Conservation (phyloP, 2,329 filamentous ascomycete species). For the Aureobasidium sp. region DNA sequence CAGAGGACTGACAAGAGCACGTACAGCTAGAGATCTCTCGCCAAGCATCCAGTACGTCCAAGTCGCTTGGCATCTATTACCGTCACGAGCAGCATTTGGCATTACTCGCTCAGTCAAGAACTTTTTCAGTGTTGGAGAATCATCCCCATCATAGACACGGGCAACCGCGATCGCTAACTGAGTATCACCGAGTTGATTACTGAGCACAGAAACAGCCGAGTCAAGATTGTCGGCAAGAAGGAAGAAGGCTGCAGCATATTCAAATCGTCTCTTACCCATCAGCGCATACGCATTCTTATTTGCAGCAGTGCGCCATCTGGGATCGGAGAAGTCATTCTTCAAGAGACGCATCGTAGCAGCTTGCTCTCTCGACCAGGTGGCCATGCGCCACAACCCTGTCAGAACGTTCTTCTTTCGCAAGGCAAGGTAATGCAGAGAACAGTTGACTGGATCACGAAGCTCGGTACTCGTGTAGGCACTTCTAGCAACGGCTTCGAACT, state of each 20-base stretch:
- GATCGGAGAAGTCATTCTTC: conserved; percentile 90
- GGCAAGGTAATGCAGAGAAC: conserved; percentile 91
- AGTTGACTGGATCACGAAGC: conserved; percentile 90
- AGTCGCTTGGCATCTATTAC: conserved; percentile 93
- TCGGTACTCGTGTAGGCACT: conserved; percentile 94
- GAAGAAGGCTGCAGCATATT: conserved; percentile 97
- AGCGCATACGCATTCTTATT: conserved; percentile 97
- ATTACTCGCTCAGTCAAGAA: conserved; percentile 86
- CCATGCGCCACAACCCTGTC: conserved; percentile 95
- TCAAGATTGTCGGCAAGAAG: conserved; percentile 85
- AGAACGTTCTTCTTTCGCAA: conserved; percentile 89
- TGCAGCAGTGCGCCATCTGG: conserved; percentile 88
- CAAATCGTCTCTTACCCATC: conserved; percentile 90
- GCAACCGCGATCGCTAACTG: conserved; percentile 92
- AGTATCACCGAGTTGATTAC: conserved; percentile 88
- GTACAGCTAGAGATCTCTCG: conserved; percentile 84
- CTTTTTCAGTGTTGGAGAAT: conserved; percentile 75
- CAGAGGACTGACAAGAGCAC: conserved; percentile 75
- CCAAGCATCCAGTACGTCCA: conserved; percentile 97
- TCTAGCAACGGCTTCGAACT: conserved; percentile 91
- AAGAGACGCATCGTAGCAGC: conserved; percentile 80
- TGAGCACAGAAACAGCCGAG: conserved; percentile 87
- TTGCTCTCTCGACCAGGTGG: conserved; percentile 90
- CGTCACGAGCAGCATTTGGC: conserved; percentile 78
- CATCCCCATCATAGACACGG: conserved; percentile 89